These are phyloP conservation scores for Scenedesmus sp. DNA, from an alignment of 163 green algal species.

Conservation along the genomic window DNA sequence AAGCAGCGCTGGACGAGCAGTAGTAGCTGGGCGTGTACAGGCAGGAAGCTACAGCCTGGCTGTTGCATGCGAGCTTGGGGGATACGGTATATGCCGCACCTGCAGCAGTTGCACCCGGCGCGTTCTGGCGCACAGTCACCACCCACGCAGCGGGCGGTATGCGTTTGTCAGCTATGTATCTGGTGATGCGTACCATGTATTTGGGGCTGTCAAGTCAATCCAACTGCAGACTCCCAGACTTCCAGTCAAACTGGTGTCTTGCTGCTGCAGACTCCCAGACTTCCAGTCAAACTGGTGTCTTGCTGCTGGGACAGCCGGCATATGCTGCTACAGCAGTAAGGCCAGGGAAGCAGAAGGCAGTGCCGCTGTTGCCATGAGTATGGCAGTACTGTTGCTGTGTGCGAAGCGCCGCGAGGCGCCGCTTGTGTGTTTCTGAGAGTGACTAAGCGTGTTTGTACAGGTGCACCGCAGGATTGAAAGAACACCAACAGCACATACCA, in stretches of 20 bases:
- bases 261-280: background rate
- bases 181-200: too few relatives aligned
- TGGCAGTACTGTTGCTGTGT: background rate
- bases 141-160: too few relatives aligned
- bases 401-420: background rate
- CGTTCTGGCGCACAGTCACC: too few relatives aligned
- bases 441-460: background rate
- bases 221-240: background rate
- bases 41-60: too few relatives aligned
- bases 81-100: too few relatives aligned
- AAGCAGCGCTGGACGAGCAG: slow-evolving; percentile 38
- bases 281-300: background rate
- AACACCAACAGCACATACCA: background rate
- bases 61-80: background rate
- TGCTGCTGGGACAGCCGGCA: background rate
- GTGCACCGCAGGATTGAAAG: background rate
- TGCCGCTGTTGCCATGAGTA: background rate
- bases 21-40: background rate
- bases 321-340: background rate
- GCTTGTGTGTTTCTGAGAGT: background rate
- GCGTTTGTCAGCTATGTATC: too few relatives aligned
- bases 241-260: background rate
- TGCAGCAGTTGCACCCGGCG: too few relatives aligned
- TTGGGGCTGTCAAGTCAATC: too few relatives aligned
- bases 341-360: background rate